phyloP scores from a whole-genome alignment of 116 monocot species.

The Zostera marina region DNA sequence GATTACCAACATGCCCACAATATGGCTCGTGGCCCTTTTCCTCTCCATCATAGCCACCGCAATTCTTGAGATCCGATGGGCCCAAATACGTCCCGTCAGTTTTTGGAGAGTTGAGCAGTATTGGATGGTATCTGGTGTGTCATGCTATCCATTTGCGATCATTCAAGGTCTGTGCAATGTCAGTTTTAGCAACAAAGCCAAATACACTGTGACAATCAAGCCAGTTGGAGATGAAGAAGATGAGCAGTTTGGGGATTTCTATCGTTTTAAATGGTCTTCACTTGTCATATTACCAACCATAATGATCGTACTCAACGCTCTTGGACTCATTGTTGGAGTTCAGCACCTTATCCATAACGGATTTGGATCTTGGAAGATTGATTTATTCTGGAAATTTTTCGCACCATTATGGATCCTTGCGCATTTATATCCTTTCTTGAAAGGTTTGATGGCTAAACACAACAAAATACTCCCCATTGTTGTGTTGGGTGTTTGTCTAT shows the following conservation, averaged over 20 bases:
- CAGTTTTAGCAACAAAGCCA: slow-evolving; percentile 69
- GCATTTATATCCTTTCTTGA: slow-evolving; percentile 73
- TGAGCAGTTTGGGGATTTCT: slow-evolving; percentile 56
- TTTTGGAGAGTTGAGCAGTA: slow-evolving; percentile 77
- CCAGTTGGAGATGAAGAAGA: slow-evolving; percentile 63
- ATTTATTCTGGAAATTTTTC: slow-evolving; percentile 61
- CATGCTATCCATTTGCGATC: slow-evolving; percentile 66
- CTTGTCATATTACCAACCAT: slow-evolving; percentile 63
- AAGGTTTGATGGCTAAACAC: slow-evolving; percentile 52
- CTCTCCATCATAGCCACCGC: slow-evolving; percentile 80
- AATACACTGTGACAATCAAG: slow-evolving; percentile 82
- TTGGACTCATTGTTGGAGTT: slow-evolving; percentile 60
- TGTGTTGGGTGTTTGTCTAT: too few species aligned
- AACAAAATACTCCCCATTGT: slow-evolving; percentile 54
- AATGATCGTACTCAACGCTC: slow-evolving; percentile 39
- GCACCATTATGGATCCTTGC: slow-evolving; percentile 60
- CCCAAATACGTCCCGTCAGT: slow-evolving; percentile 65
- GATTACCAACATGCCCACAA: slow-evolving; percentile 67
- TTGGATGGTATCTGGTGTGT: slow-evolving; percentile 77
- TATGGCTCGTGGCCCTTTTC: slow-evolving; percentile 83
- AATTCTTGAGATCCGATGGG: slow-evolving; percentile 86
- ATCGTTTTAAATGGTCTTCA: slow-evolving; percentile 60
- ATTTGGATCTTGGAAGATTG: slow-evolving; percentile 62
- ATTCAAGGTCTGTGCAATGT: slow-evolving; percentile 81
- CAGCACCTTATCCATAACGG: slow-evolving; percentile 54